Evolutionary conservation across 2,329 filamentous ascomycete genomes (phyloP), one percentile per base, ranked within the genome.

Genomic region (Niveomyces coronatus): DNA sequence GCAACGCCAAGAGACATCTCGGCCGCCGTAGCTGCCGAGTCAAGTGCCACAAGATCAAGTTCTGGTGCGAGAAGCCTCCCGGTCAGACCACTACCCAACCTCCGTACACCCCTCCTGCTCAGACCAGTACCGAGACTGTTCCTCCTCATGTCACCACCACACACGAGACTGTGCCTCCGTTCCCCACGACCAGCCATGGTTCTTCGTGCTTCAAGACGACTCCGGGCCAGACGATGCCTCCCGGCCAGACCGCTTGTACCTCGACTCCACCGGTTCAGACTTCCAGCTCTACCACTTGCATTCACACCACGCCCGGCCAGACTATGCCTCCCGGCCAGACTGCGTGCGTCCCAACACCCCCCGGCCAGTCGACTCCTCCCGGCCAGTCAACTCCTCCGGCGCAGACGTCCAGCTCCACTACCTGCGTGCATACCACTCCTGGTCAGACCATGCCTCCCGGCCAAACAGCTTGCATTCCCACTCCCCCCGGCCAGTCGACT

Each of bases 11-110:
- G 42, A 75, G 80, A 54, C 64, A 74, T 45, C 58, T 70, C 45
- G 68, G 71, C 53, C 56, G 31, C 5, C 65, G 43, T 41, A 63
- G 61, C 50, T 91, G 85, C 67, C 70, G 71, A 50, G 70, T 94
- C 51, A 78, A 79, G 52, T 93, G 89, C 62, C 75, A 87, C 65
- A 70, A 72, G 50, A 71, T 94, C 51, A 77, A 79, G 51, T 93
- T 89, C 62, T 75, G 87, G 65, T 93, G 85, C 51, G 53, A 57
- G 45, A 56, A 61, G 46, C 54, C 48, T 19, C 40, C 6, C 1
- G 40, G 13, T 15, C 33, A 46, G 19, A 42, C 41, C 17, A 41
- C 38, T 26, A 38, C 44, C 37, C 19, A 35, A 24, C n/a, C n/a
- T n/a, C n/a, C n/a, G n/a, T n/a, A n/a, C n/a, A 43, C 41, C 27